Evolutionary conservation across 1,284 basidiomycete species (phyloP), one percentile per base, ranked within the genome.

Genomic region (Xanthoconium separans): DNA sequence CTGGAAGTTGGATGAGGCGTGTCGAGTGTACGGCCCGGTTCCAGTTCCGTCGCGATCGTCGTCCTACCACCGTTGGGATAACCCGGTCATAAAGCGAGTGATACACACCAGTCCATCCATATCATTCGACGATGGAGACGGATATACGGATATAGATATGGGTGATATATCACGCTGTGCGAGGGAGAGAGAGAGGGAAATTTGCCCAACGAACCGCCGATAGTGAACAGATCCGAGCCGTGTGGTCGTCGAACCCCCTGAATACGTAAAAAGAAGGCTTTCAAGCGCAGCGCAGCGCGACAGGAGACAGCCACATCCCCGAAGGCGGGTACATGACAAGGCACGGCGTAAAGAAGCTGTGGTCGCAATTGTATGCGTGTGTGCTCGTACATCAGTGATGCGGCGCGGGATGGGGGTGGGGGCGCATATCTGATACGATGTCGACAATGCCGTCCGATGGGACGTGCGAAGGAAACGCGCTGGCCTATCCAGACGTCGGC

Each of bases 171-270:
- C 7, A 37, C n/a, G 36, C 12, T 18, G 37, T 31, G 36, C n/a
- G 36, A 6, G 41, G 20, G 48, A 33, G 30, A 27, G 27, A 27
- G 22, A n/a, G 36, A 37, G 36, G 36, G 36, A 3, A 18, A 31
- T 24, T 18, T 29, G 33, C 30, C 7, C 12, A 30, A 27, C 11
- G 27, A 37, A 24, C 10, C 18, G 15, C 13, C 18, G 29, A 20
- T 36, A 20, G 15, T 43, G 36, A 47, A 18, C 37, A 52, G 51
- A 52, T 52, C 51, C 51, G 51, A 52, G 51, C 51, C 51, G 51
- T 42, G 37, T 33, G 31, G 24, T 6, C 16, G 13, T 48, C 6
- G 11, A 20, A 51, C 30, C 30, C 30, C 22, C 18, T 47, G 36
- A 48, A 51, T 44, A 51, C 50, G 50, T 51, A 51, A 48, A 47